These are phyloP conservation scores for Plasmodium cynomolgi DNA, from an alignment of 169 alveolate species.

Conservation along the genomic window DNA sequence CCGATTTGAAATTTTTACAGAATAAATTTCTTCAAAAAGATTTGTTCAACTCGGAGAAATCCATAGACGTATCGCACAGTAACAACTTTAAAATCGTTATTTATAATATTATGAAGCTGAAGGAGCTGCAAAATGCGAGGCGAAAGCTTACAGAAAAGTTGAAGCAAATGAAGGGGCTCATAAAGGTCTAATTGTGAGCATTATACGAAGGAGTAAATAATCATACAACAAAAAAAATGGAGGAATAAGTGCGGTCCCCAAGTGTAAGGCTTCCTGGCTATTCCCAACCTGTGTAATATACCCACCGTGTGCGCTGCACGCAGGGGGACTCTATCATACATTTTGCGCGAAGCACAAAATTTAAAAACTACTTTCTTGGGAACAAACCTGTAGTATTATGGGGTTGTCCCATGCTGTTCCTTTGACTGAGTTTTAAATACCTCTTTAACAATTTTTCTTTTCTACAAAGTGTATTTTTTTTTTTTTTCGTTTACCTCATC, in stretches of 20 bases:
- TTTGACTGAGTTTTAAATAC: not conserved
- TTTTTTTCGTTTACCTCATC: not conserved
- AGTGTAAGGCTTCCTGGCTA: not conserved
- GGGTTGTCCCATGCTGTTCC: not conserved
- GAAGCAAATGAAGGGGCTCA: conserved; percentile 23
- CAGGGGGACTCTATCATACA: not conserved
- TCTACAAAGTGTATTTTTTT: not conserved
- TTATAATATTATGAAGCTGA: conserved; percentile 50
- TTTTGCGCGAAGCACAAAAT: not conserved
- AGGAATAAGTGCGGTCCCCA: not conserved
- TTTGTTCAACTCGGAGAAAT: conserved; percentile 60
- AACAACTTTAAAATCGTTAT: conserved; percentile 59
- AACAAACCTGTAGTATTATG: not conserved
- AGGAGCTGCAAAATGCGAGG: conserved; percentile 49
- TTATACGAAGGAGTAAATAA: not conserved
- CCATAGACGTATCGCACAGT: conserved; percentile 12
- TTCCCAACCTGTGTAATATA: not conserved
- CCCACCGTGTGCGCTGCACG: not conserved
- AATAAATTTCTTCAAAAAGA: conserved; percentile 68
- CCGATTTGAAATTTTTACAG: conserved; percentile 49
- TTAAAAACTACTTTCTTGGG: not conserved
- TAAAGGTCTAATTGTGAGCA: not conserved
- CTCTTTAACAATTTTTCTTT: not conserved
- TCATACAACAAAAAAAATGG: not conserved
- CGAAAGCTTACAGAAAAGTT: conserved; percentile 8